Evolutionary conservation across 371 early-diverging fungal species (phyloP).

Genomic region (Mucor racemosus): DNA sequence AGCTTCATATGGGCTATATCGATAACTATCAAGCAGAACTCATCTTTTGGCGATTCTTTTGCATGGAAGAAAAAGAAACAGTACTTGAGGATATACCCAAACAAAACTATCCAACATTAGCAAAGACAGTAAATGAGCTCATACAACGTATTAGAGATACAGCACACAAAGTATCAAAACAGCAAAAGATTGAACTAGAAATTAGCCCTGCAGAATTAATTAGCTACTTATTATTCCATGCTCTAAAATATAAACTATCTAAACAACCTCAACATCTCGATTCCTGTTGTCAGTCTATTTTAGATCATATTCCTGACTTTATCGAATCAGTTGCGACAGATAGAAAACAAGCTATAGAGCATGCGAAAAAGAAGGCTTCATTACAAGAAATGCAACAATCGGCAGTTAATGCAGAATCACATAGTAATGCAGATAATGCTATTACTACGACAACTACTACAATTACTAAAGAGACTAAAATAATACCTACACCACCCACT

Average conservation of each 20-base stretch:
- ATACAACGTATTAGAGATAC: slow-evolving; percentile 13
- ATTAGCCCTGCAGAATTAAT: slow-evolving; percentile 50
- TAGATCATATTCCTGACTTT: slow-evolving; percentile 20
- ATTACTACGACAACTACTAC: neutral
- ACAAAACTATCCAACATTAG: slow-evolving; percentile 10
- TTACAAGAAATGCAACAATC: neutral
- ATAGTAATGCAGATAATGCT: neutral
- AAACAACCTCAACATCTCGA: slow-evolving; percentile 2
- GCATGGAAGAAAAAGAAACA: slow-evolving; percentile 15
- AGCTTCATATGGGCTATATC: slow-evolving; percentile 81
- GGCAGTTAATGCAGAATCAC: neutral
- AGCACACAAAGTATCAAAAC: neutral
- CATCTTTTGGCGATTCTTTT: slow-evolving; percentile 58
- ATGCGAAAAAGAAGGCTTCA: slow-evolving; percentile 17
- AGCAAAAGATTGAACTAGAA: slow-evolving; percentile 15
- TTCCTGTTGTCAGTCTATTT: slow-evolving; percentile 17
- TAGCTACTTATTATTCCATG: slow-evolving; percentile 22
- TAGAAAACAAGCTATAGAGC: slow-evolving; percentile 31
- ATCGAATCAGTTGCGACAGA: slow-evolving; percentile 17
- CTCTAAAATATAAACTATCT: slow-evolving; percentile 14
- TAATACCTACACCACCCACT: slow-evolving; percentile 22
- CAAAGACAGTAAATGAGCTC: slow-evolving; percentile 12
- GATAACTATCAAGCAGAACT: slow-evolving; percentile 67
- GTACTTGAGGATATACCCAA: slow-evolving; percentile 15
- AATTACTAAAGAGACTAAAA: neutral